Evolutionary conservation across 331 rosid species (phyloP).

Genomic region (Acacia concinna): DNA sequence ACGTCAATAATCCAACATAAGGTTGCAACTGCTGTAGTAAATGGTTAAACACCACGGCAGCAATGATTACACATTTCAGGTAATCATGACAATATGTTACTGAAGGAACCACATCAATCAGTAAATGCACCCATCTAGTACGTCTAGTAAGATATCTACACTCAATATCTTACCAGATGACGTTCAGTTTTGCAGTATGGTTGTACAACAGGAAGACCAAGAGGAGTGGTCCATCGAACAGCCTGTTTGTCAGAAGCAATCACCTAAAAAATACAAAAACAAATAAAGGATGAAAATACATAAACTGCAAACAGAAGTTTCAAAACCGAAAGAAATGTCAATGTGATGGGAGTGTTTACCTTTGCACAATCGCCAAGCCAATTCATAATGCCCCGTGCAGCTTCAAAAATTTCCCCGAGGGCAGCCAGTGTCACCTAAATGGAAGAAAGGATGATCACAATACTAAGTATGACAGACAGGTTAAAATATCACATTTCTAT

Average conservation of each 20-base stretch:
- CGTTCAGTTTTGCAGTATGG: conserved; percentile 76
- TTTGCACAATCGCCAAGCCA: conserved; percentile 95
- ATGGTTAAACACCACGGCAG: not conserved
- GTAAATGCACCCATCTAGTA: not conserved
- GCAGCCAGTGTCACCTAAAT: conserved; percentile 82
- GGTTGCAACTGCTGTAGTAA: not conserved
- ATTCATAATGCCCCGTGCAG: conserved; percentile 78
- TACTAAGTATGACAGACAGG: no score
- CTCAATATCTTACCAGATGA: conserved; percentile 60
- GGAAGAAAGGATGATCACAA: conserved; percentile 20
- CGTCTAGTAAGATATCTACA: not conserved
- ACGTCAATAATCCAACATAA: not conserved
- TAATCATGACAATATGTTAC: not conserved
- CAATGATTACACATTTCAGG: not conserved
- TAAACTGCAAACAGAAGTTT: not conserved
- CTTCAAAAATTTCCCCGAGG: conserved; percentile 89
- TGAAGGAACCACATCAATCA: not conserved
- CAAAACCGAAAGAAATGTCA: conserved; percentile 8
- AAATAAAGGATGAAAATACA: not conserved
- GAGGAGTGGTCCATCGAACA: conserved; percentile 87
- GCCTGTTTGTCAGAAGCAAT: conserved; percentile 77
- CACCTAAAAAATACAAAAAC: conserved; percentile 40
- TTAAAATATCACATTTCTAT: no score
- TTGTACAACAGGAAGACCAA: conserved; percentile 90
- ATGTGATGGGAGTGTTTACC: conserved; percentile 38